A percentile compares a stretch with the other conserved stretches of the same genome.
phyloP scores from a whole-genome alignment of 352 stramenopile species.

The Globisporangium perplexum region DNA sequence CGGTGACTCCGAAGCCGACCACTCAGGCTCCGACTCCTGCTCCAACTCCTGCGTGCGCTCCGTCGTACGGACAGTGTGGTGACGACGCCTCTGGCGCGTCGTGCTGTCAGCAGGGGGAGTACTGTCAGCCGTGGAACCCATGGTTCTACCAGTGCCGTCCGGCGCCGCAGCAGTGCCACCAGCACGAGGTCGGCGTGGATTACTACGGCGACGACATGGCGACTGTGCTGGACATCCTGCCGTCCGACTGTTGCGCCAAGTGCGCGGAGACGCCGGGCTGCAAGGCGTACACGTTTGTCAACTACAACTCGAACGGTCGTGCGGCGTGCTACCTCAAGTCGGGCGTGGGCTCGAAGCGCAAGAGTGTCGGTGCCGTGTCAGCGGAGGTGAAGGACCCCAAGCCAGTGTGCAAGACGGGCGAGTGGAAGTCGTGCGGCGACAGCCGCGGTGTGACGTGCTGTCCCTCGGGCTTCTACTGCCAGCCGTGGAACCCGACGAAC shows the following conservation, averaged over 20 bases:
- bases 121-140: constrained; percentile 24
- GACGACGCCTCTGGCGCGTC: constrained; percentile 5
- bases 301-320: constrained; percentile 13
- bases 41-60: not conserved
- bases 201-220: constrained; percentile 28
- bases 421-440: not conserved
- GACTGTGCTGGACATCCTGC: constrained; percentile 6
- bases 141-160: constrained; percentile 11
- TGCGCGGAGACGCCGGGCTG: constrained; percentile 36
- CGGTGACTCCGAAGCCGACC: no score
- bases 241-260: constrained; percentile 30
- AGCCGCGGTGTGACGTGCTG: constrained; percentile 20
- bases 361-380: not conserved
- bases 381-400: constrained; percentile 5
- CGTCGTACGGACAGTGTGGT: constrained; percentile 7
- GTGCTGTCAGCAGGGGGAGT: constrained; percentile 11
- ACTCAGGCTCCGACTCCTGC: constrained; percentile 1
- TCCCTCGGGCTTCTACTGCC: constrained; percentile 33
- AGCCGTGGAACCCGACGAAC: constrained; percentile 35
- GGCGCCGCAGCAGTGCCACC: not conserved
- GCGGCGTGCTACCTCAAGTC: constrained; percentile 14
- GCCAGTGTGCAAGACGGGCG: not conserved
- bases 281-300: constrained; percentile 53
- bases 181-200: constrained; percentile 14
- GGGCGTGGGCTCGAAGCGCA: not conserved